These are phyloP conservation scores for Penicillium sp. DNA, from an alignment of 2,329 filamentous ascomycete genomes.

Conservation along the genomic window DNA sequence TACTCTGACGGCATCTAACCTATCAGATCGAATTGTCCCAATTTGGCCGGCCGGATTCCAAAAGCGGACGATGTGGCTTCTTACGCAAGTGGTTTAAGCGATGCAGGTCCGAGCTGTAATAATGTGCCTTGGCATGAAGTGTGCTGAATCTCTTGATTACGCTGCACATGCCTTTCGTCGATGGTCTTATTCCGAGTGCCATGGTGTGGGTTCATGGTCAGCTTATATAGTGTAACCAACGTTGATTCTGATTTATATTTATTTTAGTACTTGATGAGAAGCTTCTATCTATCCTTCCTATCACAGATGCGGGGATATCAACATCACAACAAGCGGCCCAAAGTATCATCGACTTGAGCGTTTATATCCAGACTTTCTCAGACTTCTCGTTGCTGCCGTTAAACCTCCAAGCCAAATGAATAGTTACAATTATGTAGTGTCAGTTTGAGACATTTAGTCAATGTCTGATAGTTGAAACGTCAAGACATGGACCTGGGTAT, in stretches of 20 bases:
- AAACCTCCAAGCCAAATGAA: accelerated
- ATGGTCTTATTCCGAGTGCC: not conserved
- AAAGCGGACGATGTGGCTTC: not conserved
- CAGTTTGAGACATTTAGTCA: not conserved
- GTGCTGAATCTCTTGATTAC: not conserved
- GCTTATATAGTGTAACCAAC: not conserved
- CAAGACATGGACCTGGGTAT: not conserved
- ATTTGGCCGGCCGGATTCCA: not conserved
- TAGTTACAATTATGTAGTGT: not conserved
- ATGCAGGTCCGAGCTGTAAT: not conserved
- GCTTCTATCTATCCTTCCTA: too few species aligned
- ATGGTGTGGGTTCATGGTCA: not conserved
- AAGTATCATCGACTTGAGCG: not conserved
- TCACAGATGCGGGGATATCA: not conserved
- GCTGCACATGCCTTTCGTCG: not conserved
- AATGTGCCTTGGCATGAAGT: not conserved
- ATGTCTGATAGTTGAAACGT: not conserved
- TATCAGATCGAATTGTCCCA: not conserved
- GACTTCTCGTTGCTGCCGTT: not conserved
- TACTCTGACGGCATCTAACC: not conserved
- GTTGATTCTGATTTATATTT: too few species aligned
- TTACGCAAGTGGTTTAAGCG: not conserved
- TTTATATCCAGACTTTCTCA: not conserved
- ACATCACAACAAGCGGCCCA: not conserved
- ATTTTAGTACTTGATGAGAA: not conserved